Evolutionary conservation across 2,329 filamentous ascomycete species (phyloP).

Genomic region (Exophiala alcalophila): DNA sequence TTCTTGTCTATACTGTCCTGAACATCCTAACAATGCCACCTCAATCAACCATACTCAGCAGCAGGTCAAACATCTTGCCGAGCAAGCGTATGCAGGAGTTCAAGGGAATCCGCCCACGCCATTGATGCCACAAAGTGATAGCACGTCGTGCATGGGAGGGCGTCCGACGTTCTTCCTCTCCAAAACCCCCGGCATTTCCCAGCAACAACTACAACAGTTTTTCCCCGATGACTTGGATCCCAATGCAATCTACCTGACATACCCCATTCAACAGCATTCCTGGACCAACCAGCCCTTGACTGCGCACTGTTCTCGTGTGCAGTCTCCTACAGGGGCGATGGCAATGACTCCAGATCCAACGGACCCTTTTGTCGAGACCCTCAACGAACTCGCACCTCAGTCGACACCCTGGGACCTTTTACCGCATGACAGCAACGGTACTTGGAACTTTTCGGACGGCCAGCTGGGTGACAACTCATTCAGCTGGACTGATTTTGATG

Average conservation of each 20-base stretch:
- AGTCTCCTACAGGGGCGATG: slow-evolving; percentile 14
- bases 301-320: slow-evolving; percentile 21
- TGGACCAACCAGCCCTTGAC: slow-evolving; percentile 23
- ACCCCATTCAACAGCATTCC: slow-evolving; percentile 27
- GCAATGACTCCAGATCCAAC: slow-evolving; percentile 8
- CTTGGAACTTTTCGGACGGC: slow-evolving; percentile 24
- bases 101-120: slow-evolving; percentile 14
- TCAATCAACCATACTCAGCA: slow-evolving; percentile 27
- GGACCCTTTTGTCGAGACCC: slow-evolving; percentile 11
- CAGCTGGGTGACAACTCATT: slow-evolving; percentile 20
- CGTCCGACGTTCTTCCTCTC: slow-evolving; percentile 26
- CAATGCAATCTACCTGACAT: slow-evolving; percentile 25
- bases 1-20: slow-evolving; percentile 31
- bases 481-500: slow-evolving; percentile 24
- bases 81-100: slow-evolving; percentile 21
- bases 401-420: slow-evolving; percentile 17
- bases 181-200: slow-evolving; percentile 20
- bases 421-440: slow-evolving; percentile 19
- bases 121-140: slow-evolving; percentile 15
- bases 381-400: slow-evolving; percentile 7
- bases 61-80: slow-evolving; percentile 26
- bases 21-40: slow-evolving; percentile 31
- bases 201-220: slow-evolving; percentile 24
- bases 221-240: slow-evolving; percentile 20
- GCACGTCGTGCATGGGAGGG: slow-evolving; percentile 30